These are phyloP conservation scores for Penicillium sp. DNA, from an alignment of 2,329 filamentous ascomycete genomes.

Conservation along the genomic window DNA sequence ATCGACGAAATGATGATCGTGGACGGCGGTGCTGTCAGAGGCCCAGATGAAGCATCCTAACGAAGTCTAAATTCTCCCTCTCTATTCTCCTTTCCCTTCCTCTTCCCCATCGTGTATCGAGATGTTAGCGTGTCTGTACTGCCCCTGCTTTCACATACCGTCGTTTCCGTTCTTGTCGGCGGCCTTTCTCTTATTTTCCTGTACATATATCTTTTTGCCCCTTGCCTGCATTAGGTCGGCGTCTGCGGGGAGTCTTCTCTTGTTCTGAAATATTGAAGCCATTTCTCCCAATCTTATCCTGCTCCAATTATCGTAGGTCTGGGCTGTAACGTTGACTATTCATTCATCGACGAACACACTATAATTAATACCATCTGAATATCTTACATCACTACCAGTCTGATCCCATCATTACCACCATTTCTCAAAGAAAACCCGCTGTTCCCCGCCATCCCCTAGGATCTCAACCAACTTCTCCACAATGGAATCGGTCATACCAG, in stretches of 20 bases:
- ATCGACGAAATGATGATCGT: constrained; percentile 63
- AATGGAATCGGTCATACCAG: constrained; percentile 67
- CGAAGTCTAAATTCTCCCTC: not conserved
- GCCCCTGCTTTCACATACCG: constrained; percentile 17
- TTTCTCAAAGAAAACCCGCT: constrained; percentile 59
- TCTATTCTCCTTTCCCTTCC: not conserved
- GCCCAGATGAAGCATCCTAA: constrained; percentile 21
- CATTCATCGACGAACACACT: not conserved
- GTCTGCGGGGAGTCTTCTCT: constrained; percentile 19
- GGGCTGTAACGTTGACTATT: not conserved
- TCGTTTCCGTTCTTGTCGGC: constrained; percentile 12
- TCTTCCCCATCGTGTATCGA: not conserved
- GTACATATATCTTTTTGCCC: constrained; percentile 23
- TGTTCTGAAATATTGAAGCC: constrained; percentile 18
- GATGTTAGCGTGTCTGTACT: constrained; percentile 5
- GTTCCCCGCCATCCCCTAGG: constrained; percentile 45
- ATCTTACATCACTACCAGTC: not conserved
- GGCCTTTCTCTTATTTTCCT: constrained; percentile 9
- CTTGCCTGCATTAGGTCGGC: constrained; percentile 25
- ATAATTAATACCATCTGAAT: not conserved
- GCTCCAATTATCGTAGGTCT: not conserved
- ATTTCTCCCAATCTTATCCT: constrained; percentile 12
- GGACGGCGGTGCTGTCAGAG: constrained; percentile 56
- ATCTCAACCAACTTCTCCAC: constrained; percentile 44
- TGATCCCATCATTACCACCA: constrained; percentile 56